A percentile compares a stretch with the other conserved stretches of the same genome.
Conservation (phyloP, 148 eudicot species). For the Persicaria tinctoria region DNA sequence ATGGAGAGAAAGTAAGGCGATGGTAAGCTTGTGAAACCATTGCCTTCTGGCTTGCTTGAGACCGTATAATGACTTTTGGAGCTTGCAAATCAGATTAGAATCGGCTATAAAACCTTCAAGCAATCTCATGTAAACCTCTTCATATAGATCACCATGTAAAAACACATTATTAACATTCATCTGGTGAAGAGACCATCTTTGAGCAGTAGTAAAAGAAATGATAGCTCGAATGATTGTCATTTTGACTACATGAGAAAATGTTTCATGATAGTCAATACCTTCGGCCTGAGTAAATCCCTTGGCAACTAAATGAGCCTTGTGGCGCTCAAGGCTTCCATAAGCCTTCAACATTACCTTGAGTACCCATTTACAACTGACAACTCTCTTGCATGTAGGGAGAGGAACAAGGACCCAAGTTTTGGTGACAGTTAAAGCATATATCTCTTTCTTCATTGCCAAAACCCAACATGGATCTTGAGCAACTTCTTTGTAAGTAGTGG, state of each 20-base stretch:
- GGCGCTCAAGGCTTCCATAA: background rate
- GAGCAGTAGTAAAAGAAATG: background rate
- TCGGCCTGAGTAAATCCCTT: background rate
- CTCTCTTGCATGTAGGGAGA: background rate
- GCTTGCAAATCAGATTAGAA: no score
- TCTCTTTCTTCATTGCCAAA: background rate
- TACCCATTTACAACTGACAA: background rate
- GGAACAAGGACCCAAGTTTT: background rate
- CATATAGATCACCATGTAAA: no score
- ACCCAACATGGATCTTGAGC: background rate
- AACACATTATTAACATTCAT: background rate
- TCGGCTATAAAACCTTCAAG: no score
- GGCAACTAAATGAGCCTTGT: background rate
- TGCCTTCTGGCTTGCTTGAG: no score
- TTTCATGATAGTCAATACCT: background rate
- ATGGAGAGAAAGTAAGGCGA: no score
- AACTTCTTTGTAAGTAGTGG: background rate
- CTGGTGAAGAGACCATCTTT: background rate
- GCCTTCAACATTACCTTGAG: no score
- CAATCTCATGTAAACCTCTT: no score
- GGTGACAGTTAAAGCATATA: background rate
- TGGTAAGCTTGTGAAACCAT: no score
- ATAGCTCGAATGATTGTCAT: background rate
- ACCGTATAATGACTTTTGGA: no score
- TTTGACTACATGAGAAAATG: background rate